phyloP scores from a whole-genome alignment of 2,329 filamentous ascomycete genomes.

The Harringtonia lauricola region DNA sequence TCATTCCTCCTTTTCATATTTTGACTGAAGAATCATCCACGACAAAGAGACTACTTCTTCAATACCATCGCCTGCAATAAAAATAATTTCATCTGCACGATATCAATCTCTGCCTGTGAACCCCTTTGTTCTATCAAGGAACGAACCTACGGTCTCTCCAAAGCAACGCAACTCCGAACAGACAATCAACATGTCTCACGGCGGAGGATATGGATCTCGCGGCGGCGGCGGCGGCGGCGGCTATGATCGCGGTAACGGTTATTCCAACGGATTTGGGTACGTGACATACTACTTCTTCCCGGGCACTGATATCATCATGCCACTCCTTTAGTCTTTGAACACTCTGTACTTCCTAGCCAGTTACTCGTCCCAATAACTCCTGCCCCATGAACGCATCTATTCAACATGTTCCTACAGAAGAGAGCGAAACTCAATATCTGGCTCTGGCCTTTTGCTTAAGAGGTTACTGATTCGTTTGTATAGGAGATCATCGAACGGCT shows the following conservation, averaged over 20 bases:
- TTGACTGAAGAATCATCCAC: background rate
- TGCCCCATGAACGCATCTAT: too few relatives aligned
- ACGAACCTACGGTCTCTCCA: too few relatives aligned
- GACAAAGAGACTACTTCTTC: background rate
- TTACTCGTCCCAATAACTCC: too few relatives aligned
- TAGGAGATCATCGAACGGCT: slow-evolving; percentile 17
- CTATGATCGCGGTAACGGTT: slow-evolving; percentile 30
- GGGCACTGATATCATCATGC: background rate
- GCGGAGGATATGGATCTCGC: slow-evolving; percentile 26
- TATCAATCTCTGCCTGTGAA: slow-evolving; percentile 11
- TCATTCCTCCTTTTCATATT: background rate
- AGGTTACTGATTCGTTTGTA: too few relatives aligned
- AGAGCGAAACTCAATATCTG: too few relatives aligned
- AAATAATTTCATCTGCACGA: slow-evolving; percentile 11
- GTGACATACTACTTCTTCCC: background rate
- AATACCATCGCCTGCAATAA: background rate
- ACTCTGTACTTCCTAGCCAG: too few relatives aligned
- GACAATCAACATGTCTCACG: slow-evolving; percentile 31
- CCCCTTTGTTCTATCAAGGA: background rate
- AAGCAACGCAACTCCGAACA: too few relatives aligned
- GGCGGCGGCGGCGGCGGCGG: slow-evolving; percentile 36
- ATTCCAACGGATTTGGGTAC: slow-evolving; percentile 10
- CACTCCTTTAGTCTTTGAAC: too few relatives aligned
- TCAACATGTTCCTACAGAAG: too few relatives aligned
- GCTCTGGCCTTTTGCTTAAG: too few relatives aligned